Conservation (phyloP, 1,284 basidiomycete genomes). For the Puccinia sorghi region DNA sequence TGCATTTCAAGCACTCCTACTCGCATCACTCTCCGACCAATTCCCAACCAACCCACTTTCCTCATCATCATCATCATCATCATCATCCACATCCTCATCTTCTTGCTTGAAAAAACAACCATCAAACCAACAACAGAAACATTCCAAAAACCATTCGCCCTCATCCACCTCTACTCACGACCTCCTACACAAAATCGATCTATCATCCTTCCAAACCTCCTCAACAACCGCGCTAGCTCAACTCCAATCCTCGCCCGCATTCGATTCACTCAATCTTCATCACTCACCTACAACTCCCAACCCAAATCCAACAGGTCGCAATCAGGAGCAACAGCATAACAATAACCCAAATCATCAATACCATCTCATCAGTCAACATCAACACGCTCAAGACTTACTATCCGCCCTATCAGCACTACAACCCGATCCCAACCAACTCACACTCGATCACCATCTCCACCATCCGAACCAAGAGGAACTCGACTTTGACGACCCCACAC, state of each 20-base stretch:
- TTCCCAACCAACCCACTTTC: too few relatives aligned
- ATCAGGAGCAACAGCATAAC: neutral
- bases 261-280: neutral
- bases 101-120: too few relatives aligned
- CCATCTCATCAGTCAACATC: slow-evolving; percentile 12
- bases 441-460: neutral
- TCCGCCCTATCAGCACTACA: slow-evolving; percentile 35
- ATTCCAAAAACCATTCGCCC: neutral
- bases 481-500: slow-evolving; percentile 22
- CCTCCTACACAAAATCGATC: neutral
- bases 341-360: neutral
- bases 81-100: too few relatives aligned
- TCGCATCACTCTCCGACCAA: slow-evolving; percentile 21
- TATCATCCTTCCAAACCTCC: too few relatives aligned
- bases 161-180: neutral
- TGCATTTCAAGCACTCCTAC: slow-evolving; percentile 23
- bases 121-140: too few relatives aligned
- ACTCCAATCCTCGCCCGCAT: neutral
- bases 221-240: too few relatives aligned
- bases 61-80: too few relatives aligned
- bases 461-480: slow-evolving; percentile 6
- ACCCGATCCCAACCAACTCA: neutral
- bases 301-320: neutral
- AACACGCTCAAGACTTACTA: slow-evolving; percentile 35
- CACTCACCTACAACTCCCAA: neutral